These are phyloP conservation scores for Cornus florida DNA, from an alignment of 148 eudicot genomes.

Conservation along the genomic window DNA sequence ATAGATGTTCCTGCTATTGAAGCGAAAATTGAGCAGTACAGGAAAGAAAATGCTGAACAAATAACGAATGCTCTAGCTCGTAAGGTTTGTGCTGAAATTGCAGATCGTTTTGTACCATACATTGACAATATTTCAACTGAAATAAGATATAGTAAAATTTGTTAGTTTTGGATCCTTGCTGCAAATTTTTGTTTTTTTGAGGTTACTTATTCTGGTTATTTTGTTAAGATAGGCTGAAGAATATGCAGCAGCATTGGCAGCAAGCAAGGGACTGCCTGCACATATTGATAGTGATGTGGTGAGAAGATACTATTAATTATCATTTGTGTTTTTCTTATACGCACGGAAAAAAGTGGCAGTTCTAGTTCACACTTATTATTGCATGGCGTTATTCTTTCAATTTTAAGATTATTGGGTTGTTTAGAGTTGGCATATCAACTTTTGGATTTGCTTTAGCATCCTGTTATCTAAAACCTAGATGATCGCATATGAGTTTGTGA, in stretches of 20 bases:
- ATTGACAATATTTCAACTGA: not conserved
- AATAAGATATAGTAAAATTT: not conserved
- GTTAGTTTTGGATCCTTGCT: not conserved
- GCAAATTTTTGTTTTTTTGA: not conserved
- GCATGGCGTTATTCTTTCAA: not conserved
- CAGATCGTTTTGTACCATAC: not conserved
- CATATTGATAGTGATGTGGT: conserved; percentile 59
- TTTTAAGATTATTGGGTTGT: not conserved
- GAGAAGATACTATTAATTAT: conserved; percentile 17
- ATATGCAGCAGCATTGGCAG: conserved; percentile 84
- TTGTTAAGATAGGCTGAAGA: conserved; percentile 64
- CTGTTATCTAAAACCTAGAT: not conserved
- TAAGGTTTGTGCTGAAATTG: conserved; percentile 44
- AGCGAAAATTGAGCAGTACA: conserved; percentile 67
- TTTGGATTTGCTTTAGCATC: not conserved
- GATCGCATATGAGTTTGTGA: too few relatives aligned
- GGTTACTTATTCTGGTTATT: conserved; percentile 1
- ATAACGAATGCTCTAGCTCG: conserved; percentile 89
- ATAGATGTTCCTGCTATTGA: conserved; percentile 77
- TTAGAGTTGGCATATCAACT: not conserved
- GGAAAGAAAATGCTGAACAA: conserved; percentile 86
- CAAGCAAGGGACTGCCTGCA: conserved; percentile 60
- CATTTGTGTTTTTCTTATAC: not conserved
- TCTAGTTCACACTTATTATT: not conserved
- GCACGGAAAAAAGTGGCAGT: not conserved